Percentiles rank a stretch among this genome's conserved stretches.
These are phyloP conservation scores for Xylariaceae sp. DNA, from an alignment of 2,329 filamentous ascomycete genomes.

Conservation along the genomic window DNA sequence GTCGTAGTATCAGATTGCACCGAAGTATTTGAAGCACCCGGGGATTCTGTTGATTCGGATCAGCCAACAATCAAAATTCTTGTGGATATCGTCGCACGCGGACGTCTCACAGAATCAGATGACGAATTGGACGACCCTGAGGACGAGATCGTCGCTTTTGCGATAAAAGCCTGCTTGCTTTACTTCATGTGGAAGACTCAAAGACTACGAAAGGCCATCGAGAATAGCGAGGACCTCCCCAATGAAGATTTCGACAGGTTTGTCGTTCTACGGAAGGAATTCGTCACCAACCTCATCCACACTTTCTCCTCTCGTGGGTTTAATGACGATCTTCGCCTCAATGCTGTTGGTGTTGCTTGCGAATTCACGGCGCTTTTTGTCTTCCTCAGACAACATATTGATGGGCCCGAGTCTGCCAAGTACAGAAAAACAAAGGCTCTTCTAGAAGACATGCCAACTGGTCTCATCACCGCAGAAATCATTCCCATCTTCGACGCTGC, in stretches of 20 bases:
- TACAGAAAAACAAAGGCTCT: slow-evolving; percentile 58
- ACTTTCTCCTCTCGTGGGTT: slow-evolving; percentile 65
- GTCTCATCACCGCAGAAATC: slow-evolving; percentile 62
- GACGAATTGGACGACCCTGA: slow-evolving; percentile 73
- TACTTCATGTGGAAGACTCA: slow-evolving; percentile 95
- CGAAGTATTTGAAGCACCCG: slow-evolving; percentile 66
- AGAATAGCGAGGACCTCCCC: slow-evolving; percentile 53
- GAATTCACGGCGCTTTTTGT: slow-evolving; percentile 81
- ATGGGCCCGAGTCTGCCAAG: slow-evolving; percentile 43
- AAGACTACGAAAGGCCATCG: slow-evolving; percentile 53
- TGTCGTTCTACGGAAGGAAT: slow-evolving; percentile 53
- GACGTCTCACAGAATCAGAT: slow-evolving; percentile 65
- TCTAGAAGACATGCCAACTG: slow-evolving; percentile 65
- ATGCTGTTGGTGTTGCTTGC: slow-evolving; percentile 72
- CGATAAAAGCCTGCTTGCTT: slow-evolving; percentile 74
- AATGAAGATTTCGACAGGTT: slow-evolving; percentile 60
- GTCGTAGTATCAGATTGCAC: slow-evolving; percentile 76
- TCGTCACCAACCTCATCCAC: slow-evolving; percentile 63
- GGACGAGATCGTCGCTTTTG: slow-evolving; percentile 72
- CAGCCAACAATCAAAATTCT: slow-evolving; percentile 65
- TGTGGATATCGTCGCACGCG: slow-evolving; percentile 70
- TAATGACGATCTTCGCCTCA: slow-evolving; percentile 75
- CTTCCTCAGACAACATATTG: slow-evolving; percentile 59
- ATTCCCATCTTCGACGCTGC: slow-evolving; percentile 73
- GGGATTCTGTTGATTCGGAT: slow-evolving; percentile 46